Percentiles rank a stretch among this genome's conserved stretches.
Evolutionary conservation across 768 basidiomycete species (phyloP).

Genomic region (Chalciporus sphaerocephalus): DNA sequence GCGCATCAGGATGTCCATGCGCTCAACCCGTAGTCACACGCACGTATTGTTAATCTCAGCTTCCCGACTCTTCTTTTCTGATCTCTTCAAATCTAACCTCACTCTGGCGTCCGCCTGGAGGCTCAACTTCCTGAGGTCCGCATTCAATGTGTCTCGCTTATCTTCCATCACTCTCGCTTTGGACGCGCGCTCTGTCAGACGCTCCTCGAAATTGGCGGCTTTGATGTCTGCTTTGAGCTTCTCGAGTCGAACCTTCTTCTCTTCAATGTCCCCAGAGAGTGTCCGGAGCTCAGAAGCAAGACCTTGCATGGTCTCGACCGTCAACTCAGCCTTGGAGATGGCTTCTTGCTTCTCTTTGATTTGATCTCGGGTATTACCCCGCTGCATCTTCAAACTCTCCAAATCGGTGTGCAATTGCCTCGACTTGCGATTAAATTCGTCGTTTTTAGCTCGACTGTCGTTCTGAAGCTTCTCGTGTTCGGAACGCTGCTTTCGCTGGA

Average conservation of each 20-base stretch:
- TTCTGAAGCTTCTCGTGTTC: slow-evolving; percentile 68
- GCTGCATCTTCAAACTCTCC: slow-evolving; percentile 51
- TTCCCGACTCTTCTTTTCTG: slow-evolving; percentile 60
- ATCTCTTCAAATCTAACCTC: slow-evolving; percentile 67
- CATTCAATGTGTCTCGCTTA: slow-evolving; percentile 61
- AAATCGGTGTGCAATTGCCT: slow-evolving; percentile 53
- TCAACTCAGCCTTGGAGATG: slow-evolving; percentile 49
- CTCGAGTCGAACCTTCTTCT: slow-evolving; percentile 57
- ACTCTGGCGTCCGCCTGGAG: slow-evolving; percentile 79
- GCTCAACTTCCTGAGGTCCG: slow-evolving; percentile 67
- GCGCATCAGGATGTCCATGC: slow-evolving; percentile 3
- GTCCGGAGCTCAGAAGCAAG: slow-evolving; percentile 52
- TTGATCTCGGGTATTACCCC: slow-evolving; percentile 48
- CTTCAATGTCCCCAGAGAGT: slow-evolving; percentile 60
- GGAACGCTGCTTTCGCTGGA: slow-evolving; percentile 56
- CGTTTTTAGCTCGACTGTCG: slow-evolving; percentile 51
- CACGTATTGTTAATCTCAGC: slow-evolving; percentile 68
- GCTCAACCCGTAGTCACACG: slow-evolving; percentile 23
- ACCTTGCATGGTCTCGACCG: slow-evolving; percentile 53
- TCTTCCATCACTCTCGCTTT: slow-evolving; percentile 63
- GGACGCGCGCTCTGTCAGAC: slow-evolving; percentile 48
- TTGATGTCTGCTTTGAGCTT: slow-evolving; percentile 58
- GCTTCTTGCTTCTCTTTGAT: slow-evolving; percentile 49
- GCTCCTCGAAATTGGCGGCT: slow-evolving; percentile 60
- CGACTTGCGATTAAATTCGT: slow-evolving; percentile 62